phyloP scores from a whole-genome alignment of 163 green algal genomes.

The Chloromonas sp. region DNA sequence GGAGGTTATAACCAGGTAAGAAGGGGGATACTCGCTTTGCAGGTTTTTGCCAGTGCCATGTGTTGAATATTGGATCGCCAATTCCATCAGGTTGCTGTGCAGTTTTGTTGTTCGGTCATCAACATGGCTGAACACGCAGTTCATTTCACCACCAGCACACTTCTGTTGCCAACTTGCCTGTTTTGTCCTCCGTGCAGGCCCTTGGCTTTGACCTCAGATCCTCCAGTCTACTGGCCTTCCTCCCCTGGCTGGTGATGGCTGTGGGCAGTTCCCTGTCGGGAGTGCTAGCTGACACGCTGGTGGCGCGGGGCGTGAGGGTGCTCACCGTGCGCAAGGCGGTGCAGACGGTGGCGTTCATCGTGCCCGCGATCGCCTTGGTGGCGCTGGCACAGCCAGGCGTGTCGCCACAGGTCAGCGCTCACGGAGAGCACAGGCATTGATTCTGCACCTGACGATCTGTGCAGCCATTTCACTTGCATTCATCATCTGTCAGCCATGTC shows the following conservation, averaged over 20 bases:
- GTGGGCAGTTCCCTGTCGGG: constrained; percentile 55
- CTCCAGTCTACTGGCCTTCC: constrained; percentile 69
- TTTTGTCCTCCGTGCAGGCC: constrained; percentile 21
- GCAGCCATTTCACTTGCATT: too few relatives aligned
- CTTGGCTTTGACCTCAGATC: constrained; percentile 69
- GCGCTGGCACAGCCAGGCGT: constrained; percentile 57
- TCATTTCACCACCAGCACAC: not conserved
- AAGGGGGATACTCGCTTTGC: too few relatives aligned
- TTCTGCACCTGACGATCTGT: too few relatives aligned
- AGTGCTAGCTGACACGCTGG: constrained; percentile 50
- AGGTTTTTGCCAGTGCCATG: not conserved
- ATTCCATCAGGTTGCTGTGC: too few relatives aligned
- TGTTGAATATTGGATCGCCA: not conserved
- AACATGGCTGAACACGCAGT: too few relatives aligned
- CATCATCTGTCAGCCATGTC: not conserved
- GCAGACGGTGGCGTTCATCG: constrained; percentile 74
- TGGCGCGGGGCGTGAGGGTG: constrained; percentile 28
- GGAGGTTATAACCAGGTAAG: too few relatives aligned
- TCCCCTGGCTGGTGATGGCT: constrained; percentile 88
- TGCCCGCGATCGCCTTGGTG: constrained; percentile 63
- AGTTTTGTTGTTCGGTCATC: too few relatives aligned
- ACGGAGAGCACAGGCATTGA: too few relatives aligned
- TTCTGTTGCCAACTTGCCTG: not conserved
- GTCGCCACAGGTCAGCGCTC: constrained; percentile 30
- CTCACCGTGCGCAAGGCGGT: constrained; percentile 51